Base-by-base conservation (phyloP, 1,284 basidiomycete species). In the Apiotrichum laibachii region DNA sequence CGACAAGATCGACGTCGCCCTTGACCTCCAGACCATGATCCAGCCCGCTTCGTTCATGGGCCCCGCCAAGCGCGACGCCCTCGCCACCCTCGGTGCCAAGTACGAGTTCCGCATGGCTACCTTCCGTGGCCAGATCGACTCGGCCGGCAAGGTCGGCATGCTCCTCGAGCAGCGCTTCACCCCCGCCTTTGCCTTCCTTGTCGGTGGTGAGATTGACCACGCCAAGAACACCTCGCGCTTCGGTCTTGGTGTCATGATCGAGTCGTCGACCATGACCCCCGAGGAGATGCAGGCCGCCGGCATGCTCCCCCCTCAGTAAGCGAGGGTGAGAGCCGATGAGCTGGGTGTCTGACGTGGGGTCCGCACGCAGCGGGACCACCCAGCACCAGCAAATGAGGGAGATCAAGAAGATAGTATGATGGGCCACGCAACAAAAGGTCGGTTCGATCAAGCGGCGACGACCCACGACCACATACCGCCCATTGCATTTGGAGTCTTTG, bases 1-100 rank as follows among this genome's bases (percentile, higher is more conserved):
- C 77, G 92, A 96, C 60, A 94, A 95, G 80, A 90, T 99, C n/a
- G 95, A 99, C 61, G 92, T 95, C n/a, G 96, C 91, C 16, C 92
- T 92, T 39, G 95, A 99, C 72, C 80, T 99, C 65, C 88, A 93
- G 76, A 79, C 95, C 58, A 83, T 94, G 61, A 86, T 88, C 54
- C 84, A 86, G 46, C 87, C 88, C 4, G 80, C 82, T 59, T 75
- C 75, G 50, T 74, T 77, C 66, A 70, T 78, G 69, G 76, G 76
- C 59, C 75, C 76, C n/a, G 80, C 79, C 21, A 87, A 90, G 76
- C 84, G 96, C 69, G 94, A 97, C 72, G 95, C 95, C 10, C 81
- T 93, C 51, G 90, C 93, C 15, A 96, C 93, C 21, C 77, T 98
- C 21, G 95, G 92, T 53, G 92, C 92, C 60, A 97, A 96, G 80